phyloP scores from a whole-genome alignment of 2,329 filamentous ascomycete species.

The Penicillium sp. region DNA sequence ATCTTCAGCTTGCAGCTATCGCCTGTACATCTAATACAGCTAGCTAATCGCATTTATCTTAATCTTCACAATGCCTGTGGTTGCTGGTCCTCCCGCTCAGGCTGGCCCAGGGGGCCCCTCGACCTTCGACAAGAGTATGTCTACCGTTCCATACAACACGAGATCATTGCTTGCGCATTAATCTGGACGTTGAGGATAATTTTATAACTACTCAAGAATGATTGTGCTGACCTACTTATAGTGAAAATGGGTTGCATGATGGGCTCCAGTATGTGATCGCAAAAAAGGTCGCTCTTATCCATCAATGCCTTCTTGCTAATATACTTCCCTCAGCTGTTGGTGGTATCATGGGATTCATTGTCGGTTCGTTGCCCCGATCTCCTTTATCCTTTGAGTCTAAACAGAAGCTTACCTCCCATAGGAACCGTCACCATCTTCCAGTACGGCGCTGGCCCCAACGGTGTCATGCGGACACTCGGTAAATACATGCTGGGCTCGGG shows the following conservation, averaged over 20 bases:
- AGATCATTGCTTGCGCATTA: conserved; percentile 1
- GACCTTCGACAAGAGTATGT: conserved; percentile 70
- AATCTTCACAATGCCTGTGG: conserved; percentile 53
- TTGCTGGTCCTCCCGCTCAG: conserved; percentile 53
- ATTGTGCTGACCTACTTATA: conserved; percentile 46
- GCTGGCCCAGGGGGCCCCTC: conserved; percentile 58
- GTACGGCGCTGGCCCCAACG: conserved; percentile 89
- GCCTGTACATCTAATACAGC: neutral
- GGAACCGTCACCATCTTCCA: conserved; percentile 93
- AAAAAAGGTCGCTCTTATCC: conserved; percentile 1
- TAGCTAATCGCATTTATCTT: neutral
- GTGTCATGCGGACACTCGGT: conserved; percentile 88
- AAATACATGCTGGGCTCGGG: conserved; percentile 97
- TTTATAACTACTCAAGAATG: neutral
- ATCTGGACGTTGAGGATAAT: neutral
- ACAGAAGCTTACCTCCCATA: conserved; percentile 38
- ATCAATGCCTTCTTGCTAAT: conserved; percentile 15
- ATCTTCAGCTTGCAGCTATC: conserved; percentile 4
- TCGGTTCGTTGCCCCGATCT: conserved; percentile 61
- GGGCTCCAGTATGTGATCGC: conserved; percentile 79
- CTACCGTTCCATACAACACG: conserved; percentile 13
- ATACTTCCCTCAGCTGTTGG: conserved; percentile 71
- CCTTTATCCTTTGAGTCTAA: neutral
- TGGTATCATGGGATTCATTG: conserved; percentile 96
- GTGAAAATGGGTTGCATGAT: conserved; percentile 99